These are phyloP conservation scores for Plasmodium billcollinsi DNA, from an alignment of 169 alveolate genomes.

Conservation along the genomic window DNA sequence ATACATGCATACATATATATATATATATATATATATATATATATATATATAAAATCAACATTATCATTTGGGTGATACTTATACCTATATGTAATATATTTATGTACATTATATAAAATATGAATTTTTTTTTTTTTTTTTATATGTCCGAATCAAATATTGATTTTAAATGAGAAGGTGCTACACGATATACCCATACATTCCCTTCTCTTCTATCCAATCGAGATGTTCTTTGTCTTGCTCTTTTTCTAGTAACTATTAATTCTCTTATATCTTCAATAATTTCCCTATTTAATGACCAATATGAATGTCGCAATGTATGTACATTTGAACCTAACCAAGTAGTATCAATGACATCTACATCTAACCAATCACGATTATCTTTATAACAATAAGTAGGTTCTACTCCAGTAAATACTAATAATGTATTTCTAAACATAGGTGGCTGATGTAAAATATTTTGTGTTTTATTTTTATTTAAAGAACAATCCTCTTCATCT, in stretches of 20 bases:
- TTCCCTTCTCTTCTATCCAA: constrained; percentile 88
- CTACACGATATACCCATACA: constrained; percentile 90
- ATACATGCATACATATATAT: too few relatives aligned
- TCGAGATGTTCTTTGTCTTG: constrained; percentile 85
- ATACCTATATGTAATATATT: too few relatives aligned
- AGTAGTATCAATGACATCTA: constrained; percentile 90
- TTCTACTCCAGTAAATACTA: constrained; percentile 76
- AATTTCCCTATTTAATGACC: constrained; percentile 87
- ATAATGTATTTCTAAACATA: constrained; percentile 66
- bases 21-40: too few relatives aligned
- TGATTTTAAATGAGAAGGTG: constrained; percentile 85
- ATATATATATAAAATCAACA: too few relatives aligned
- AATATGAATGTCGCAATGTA: constrained; percentile 80
- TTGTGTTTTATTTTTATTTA: not conserved
- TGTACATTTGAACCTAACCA: constrained; percentile 85
- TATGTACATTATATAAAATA: not conserved
- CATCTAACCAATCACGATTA: constrained; percentile 86
- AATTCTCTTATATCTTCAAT: constrained; percentile 89
- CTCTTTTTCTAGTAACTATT: constrained; percentile 88
- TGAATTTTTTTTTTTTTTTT: constrained; percentile 12
- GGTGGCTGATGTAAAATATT: constrained; percentile 70
- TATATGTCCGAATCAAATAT: constrained; percentile 78
- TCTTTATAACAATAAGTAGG: constrained; percentile 52
- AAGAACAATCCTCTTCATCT: not conserved
- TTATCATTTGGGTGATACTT: too few relatives aligned